phyloP scores from a whole-genome alignment of 495 filamentous ascomycete species.

The Penicillium parvum region DNA sequence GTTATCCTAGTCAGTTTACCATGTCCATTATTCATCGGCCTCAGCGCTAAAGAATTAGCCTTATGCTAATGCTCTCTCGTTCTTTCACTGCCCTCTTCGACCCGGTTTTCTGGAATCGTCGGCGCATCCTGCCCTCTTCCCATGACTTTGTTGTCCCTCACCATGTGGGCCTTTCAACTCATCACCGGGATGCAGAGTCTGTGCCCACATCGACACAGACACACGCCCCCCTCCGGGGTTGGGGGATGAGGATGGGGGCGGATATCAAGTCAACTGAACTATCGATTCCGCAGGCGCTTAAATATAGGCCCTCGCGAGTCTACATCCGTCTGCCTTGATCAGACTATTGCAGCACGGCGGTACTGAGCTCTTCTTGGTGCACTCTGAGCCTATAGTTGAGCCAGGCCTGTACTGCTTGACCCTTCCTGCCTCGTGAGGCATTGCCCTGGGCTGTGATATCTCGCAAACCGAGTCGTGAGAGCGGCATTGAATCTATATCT shows the following conservation, averaged over 20 bases:
- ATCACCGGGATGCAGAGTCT: conserved; percentile 3
- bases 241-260: conserved; percentile 18
- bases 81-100: background rate
- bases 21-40: too few relatives aligned
- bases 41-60: too few relatives aligned
- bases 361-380: conserved; percentile 28
- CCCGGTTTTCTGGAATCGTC: background rate
- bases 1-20: too few relatives aligned
- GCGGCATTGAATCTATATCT: conserved; percentile 16
- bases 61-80: too few relatives aligned
- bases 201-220: too few relatives aligned
- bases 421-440: conserved; percentile 40
- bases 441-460: conserved; percentile 30
- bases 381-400: conserved; percentile 38
- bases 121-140: background rate
- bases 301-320: conserved; percentile 38
- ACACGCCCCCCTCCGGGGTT: background rate
- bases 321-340: conserved; percentile 23
- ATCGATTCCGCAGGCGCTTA: conserved; percentile 36
- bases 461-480: conserved; percentile 16
- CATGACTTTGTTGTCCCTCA: background rate
- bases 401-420: conserved; percentile 22
- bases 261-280: conserved; percentile 19
- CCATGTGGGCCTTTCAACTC: background rate
- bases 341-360: conserved; percentile 36